Conservation (phyloP, 2,329 filamentous ascomycete genomes). For the Capronia coronata region DNA sequence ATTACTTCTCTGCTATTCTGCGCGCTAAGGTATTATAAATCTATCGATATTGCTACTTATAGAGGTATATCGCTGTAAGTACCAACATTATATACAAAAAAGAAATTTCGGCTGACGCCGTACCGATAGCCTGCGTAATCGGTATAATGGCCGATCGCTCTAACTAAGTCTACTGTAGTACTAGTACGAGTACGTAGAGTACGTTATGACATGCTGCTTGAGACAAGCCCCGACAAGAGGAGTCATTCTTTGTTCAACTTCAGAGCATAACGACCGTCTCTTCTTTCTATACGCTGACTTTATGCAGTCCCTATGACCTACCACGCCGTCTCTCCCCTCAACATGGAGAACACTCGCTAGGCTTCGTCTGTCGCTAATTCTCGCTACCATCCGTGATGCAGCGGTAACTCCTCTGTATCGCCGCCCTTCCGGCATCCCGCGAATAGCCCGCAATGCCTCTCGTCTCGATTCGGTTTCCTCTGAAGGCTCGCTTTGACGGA, state of each 20-base stretch:
- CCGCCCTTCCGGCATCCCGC: slow-evolving; percentile 1
- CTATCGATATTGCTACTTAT: too few relatives aligned
- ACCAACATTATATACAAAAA: too few relatives aligned
- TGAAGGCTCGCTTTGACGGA: slow-evolving; percentile 3
- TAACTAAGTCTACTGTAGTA: too few relatives aligned
- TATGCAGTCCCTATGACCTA: not conserved
- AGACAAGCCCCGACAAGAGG: not conserved
- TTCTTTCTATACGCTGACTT: not conserved
- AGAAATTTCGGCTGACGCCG: too few relatives aligned
- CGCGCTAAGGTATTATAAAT: too few relatives aligned
- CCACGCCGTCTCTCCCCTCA: not conserved
- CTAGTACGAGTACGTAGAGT: not conserved
- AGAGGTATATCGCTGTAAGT: too few relatives aligned
- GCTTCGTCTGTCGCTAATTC: slow-evolving; percentile 1
- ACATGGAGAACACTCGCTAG: not conserved
- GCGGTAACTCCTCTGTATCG: not conserved
- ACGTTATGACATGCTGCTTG: not conserved
- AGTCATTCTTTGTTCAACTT: slow-evolving; percentile 1
- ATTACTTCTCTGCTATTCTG: too few relatives aligned
- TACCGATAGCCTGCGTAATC: too few relatives aligned
- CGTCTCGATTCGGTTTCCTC: not conserved
- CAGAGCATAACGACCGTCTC: not conserved
- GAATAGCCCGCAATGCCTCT: slow-evolving; percentile 5
- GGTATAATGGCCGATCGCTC: too few relatives aligned
- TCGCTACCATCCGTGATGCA: not conserved